Base-by-base conservation (phyloP, 2,329 filamentous ascomycete genomes). In the Parascedosporium putredinis region DNA sequence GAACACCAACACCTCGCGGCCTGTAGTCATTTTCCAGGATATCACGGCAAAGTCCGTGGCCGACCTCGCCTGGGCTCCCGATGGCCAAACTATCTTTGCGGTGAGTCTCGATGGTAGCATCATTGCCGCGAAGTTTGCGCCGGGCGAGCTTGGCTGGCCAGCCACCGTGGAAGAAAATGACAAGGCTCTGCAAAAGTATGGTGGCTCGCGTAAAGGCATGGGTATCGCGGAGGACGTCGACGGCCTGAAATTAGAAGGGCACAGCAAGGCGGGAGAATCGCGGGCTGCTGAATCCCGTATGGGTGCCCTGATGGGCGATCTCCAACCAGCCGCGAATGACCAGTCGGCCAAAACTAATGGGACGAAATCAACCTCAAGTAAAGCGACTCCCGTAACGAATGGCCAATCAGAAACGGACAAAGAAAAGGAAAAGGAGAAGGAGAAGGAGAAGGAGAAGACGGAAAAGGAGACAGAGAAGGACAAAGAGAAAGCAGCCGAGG, bases 231-330 rank as follows among this genome's bases (percentile, higher is more conserved):
- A 98, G 66, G 91, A 94, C 53, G 87, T 95, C 0, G 88, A 96
- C 59, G 88, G 88, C 0, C 68, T 97, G 40, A 75, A 87, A 33
- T 70, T 98, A 1, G 93, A 98, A 67, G 89, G 94, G 58, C 85
- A 84, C 62, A 95, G 89, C 67, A 96, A 94, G 62, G 89, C 85
- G 40, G 91, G 86, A 20, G 93, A 98, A 63, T 77, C 91, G 27
- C 87, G 84, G 55, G 90, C 86, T 4, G 90, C 91, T 0, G 88
- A 98, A 67, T 93, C 89, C 2, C 81, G 91, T 56, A 98, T 98
- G 93, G 93, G 93, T 10, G 91, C 91, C n/a, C 69, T 98, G 33
- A 98, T 98, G 93, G 91, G 91, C 5, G 90, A 95, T 60, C 76
- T 78, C 16, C 75, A 75, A 48, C 70, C 75, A 2, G 65, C 76